These are phyloP conservation scores for Macrophomina pseudophaseolina DNA, from an alignment of 2,329 filamentous ascomycete genomes.

Conservation along the genomic window DNA sequence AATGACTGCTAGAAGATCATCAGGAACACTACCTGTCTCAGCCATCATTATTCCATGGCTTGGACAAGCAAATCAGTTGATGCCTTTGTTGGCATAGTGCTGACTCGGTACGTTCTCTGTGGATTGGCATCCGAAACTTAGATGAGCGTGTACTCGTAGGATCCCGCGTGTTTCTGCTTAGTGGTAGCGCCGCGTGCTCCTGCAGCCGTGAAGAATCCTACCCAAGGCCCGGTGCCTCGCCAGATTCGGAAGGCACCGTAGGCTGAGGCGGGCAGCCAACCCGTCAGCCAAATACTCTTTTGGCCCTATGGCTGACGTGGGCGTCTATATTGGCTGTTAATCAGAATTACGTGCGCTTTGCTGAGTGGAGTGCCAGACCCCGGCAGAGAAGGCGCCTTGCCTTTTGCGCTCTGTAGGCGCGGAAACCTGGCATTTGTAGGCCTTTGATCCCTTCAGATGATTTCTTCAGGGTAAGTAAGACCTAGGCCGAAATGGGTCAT, in stretches of 20 bases:
- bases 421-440: no score
- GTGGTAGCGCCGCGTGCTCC: neutral
- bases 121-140: neutral
- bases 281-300: no score
- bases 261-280: no score
- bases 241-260: no score
- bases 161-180: neutral
- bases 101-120: neutral
- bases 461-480: neutral
- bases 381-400: no score
- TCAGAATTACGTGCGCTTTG: no score
- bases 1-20: neutral
- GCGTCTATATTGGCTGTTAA: no score
- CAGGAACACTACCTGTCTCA: neutral
- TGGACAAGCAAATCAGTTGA: neutral
- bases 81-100: neutral
- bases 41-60: neutral
- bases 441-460: neutral
- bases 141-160: neutral
- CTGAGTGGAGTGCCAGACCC: no score
- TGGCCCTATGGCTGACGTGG: no score
- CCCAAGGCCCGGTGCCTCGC: no score
- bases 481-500: neutral
- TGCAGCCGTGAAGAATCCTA: neutral
- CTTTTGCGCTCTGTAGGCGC: no score